Evolutionary conservation across 2,329 filamentous ascomycete species (phyloP).

Genomic region (Colletotrichum incanum): DNA sequence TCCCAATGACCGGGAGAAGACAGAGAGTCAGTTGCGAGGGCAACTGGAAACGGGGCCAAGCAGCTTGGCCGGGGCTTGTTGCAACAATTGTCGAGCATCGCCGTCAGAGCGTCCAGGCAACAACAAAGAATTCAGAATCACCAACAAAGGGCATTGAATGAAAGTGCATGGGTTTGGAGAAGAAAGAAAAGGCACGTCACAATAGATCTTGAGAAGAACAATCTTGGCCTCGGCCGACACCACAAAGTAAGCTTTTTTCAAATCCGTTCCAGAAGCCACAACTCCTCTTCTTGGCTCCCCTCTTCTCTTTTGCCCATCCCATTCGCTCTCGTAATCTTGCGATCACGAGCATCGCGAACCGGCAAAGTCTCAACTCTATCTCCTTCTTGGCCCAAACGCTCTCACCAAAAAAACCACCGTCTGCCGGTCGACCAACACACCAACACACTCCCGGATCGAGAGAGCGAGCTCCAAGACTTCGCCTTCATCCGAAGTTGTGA

Average conservation of each 20-base stretch:
- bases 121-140: no score
- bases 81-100: neutral
- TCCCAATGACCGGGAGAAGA: neutral
- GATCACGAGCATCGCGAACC: neutral
- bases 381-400: constrained; percentile 1
- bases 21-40: neutral
- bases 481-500: neutral
- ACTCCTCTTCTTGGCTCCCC: constrained; percentile 29
- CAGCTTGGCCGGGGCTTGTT: neutral
- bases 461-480: neutral
- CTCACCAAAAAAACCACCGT: neutral
- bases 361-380: neutral
- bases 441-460: neutral
- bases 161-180: neutral
- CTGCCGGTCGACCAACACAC: neutral
- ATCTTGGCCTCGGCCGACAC: neutral
- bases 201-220: neutral
- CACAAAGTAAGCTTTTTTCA: constrained; percentile 15
- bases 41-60: constrained; percentile 15
- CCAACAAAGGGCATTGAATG: neutral
- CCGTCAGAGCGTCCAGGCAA: neutral
- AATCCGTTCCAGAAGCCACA: constrained; percentile 18
- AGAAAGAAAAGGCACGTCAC: neutral
- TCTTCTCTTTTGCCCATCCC: neutral
- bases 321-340: neutral